Percentiles rank a stretch among this genome's conserved stretches.
Conservation (phyloP, 371 early-diverging fungal species). For the Rhizopus sp. region DNA sequence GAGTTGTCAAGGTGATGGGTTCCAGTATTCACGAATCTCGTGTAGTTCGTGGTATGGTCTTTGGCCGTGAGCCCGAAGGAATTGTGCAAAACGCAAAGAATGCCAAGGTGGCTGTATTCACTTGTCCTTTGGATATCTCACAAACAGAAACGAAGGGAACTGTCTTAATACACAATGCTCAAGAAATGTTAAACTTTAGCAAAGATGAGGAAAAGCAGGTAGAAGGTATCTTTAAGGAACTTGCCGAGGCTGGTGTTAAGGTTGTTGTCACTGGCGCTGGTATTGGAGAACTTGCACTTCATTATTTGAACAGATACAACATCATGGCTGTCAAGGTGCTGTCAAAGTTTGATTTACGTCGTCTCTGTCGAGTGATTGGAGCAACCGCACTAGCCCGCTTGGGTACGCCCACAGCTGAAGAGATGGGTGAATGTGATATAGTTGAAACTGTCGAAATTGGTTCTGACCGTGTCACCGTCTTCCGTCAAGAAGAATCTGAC, state of each 20-base stretch:
- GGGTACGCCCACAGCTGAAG: conserved; percentile 95
- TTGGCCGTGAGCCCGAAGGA: conserved; percentile 95
- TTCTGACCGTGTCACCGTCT: conserved; percentile 94
- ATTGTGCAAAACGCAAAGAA: conserved; percentile 67
- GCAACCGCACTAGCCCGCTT: conserved; percentile 92
- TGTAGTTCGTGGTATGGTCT: conserved; percentile 98
- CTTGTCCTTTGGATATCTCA: conserved; percentile 94
- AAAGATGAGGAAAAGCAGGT: conserved; percentile 90
- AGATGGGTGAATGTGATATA: conserved; percentile 96
- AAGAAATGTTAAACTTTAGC: conserved; percentile 96
- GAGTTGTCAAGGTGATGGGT: conserved; percentile 98
- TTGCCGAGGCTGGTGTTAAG: conserved; percentile 92
- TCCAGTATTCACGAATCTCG: conserved; percentile 91
- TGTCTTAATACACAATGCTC: conserved; percentile 95
- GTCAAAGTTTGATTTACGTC: conserved; percentile 95
- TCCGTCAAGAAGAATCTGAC: conserved; percentile 83
- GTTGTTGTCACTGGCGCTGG: conserved; percentile 91
- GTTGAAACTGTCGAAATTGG: conserved; percentile 97
- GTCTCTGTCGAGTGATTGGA: conserved; percentile 92
- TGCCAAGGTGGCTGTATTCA: conserved; percentile 96
- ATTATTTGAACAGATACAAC: conserved; percentile 91
- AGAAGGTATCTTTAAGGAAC: conserved; percentile 79
- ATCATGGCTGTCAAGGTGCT: conserved; percentile 91
- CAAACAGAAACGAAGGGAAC: conserved; percentile 99
- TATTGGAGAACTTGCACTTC: conserved; percentile 93